phyloP scores from a whole-genome alignment of 768 basidiomycete species.

The Russula lepida region DNA sequence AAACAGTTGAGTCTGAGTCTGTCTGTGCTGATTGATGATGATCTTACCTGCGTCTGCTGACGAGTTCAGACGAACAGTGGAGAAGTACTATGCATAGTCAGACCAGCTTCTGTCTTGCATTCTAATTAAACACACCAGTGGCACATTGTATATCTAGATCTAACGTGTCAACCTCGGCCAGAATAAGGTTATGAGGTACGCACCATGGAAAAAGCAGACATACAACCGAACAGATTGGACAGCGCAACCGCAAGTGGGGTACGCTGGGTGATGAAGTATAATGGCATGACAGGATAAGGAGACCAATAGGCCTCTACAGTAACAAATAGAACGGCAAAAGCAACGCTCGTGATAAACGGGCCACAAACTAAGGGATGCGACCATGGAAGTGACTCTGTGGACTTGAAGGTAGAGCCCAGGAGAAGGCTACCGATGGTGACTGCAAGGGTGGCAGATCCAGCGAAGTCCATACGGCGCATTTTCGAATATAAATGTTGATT shows the following conservation, averaged over 20 bases:
- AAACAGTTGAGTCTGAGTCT: background rate
- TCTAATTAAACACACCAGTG: conserved; percentile 46
- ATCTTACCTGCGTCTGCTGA: conserved; percentile 58
- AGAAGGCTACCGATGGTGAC: conserved; percentile 60
- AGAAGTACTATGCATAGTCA: conserved; percentile 54
- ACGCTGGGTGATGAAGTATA: conserved; percentile 65
- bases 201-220: conserved; percentile 75
- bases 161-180: conserved; percentile 14
- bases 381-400: conserved; percentile 73
- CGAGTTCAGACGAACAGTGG: conserved; percentile 62
- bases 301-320: conserved; percentile 72
- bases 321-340: conserved; percentile 55
- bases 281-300: conserved; percentile 84
- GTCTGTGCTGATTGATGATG: background rate
- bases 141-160: conserved; percentile 73
- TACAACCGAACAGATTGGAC: conserved; percentile 68
- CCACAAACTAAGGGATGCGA: conserved; percentile 62
- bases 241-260: conserved; percentile 78
- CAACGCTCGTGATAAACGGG: conserved; percentile 48
- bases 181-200: conserved; percentile 23
- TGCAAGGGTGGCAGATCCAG: conserved; percentile 78
- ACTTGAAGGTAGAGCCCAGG: conserved; percentile 68
- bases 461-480: conserved; percentile 72
- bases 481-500: conserved; percentile 52
- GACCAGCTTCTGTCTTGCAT: conserved; percentile 11